phyloP scores from a whole-genome alignment of 1,284 basidiomycete species.

The Apiotrichum mycotoxinovorans region DNA sequence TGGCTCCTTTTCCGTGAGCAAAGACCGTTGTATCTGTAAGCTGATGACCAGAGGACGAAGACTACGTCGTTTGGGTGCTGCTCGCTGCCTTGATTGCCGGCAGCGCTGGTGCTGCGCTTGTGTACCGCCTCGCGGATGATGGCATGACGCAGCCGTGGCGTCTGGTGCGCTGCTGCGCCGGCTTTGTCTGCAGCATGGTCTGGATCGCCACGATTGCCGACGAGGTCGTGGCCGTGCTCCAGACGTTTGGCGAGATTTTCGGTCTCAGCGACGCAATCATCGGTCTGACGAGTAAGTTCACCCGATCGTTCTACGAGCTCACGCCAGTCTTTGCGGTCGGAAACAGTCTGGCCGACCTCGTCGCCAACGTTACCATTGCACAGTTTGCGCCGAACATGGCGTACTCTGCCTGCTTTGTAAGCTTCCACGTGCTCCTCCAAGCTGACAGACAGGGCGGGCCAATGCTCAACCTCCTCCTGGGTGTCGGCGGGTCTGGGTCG shows the following conservation, averaged over 20 bases:
- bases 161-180: constrained; percentile 76
- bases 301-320: no score
- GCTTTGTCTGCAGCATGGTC: constrained; percentile 80
- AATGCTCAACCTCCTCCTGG: constrained; percentile 92
- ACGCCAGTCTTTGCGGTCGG: constrained; percentile 88
- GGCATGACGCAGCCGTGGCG: constrained; percentile 61
- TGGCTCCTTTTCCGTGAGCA: constrained; percentile 67
- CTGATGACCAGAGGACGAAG: constrained; percentile 55
- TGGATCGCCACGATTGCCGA: constrained; percentile 97
- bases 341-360: constrained; percentile 92
- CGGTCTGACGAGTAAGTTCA: constrained; percentile 65
- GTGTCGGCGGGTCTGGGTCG: constrained; percentile 48
- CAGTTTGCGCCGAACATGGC: constrained; percentile 53
- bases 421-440: not conserved
- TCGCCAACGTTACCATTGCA: constrained; percentile 92
- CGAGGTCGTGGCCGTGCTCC: constrained; percentile 82
- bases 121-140: constrained; percentile 61
- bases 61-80: constrained; percentile 59
- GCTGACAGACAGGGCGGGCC: constrained; percentile 20
- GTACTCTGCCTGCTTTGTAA: constrained; percentile 51
- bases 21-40: not conserved
- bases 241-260: constrained; percentile 89
- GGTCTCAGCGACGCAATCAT: constrained; percentile 97
- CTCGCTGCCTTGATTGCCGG: constrained; percentile 60
- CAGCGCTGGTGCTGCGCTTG: constrained; percentile 56